Evolutionary conservation across 768 basidiomycete species (phyloP).

Genomic region (Aureoboletus auriporus): DNA sequence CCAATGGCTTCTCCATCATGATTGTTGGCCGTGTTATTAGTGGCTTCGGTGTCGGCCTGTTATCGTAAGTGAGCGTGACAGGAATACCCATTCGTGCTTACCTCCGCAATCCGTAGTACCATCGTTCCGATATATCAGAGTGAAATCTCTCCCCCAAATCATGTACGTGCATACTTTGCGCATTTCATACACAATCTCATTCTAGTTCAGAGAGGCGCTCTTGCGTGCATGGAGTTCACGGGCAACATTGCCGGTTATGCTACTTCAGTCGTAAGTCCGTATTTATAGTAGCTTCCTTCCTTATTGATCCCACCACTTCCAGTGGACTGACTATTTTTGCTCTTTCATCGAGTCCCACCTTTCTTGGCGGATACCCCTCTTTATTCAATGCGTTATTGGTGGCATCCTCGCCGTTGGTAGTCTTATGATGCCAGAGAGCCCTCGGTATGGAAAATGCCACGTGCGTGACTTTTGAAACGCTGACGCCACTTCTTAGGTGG

Average conservation of each 20-base stretch:
- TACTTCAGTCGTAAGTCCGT: constrained; percentile 69
- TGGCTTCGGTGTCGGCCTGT: constrained; percentile 86
- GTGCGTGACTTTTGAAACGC: not conserved
- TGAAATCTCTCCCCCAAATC: constrained; percentile 90
- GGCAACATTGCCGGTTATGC: constrained; percentile 91
- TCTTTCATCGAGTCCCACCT: constrained; percentile 82
- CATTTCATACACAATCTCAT: not conserved
- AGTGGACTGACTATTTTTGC: constrained; percentile 95
- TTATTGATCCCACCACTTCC: constrained; percentile 1
- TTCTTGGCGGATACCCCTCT: constrained; percentile 90
- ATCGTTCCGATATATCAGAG: constrained; percentile 95
- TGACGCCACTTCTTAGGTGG: constrained; percentile 50
- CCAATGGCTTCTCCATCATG: constrained; percentile 76
- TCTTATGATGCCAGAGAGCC: constrained; percentile 85
- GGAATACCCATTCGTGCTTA: constrained; percentile 2
- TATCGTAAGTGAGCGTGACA: constrained; percentile 56
- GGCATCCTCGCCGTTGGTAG: constrained; percentile 74
- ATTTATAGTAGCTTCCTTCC: not conserved
- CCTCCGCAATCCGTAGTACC: constrained; percentile 46
- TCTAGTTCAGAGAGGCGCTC: constrained; percentile 65
- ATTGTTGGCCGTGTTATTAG: constrained; percentile 77
- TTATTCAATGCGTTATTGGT: constrained; percentile 86
- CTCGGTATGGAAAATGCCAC: constrained; percentile 47
- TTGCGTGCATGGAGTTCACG: constrained; percentile 96
- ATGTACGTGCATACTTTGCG: constrained; percentile 44